Conservation (phyloP, 2,329 filamentous ascomycete species). For the Fusarium kyushuense region DNA sequence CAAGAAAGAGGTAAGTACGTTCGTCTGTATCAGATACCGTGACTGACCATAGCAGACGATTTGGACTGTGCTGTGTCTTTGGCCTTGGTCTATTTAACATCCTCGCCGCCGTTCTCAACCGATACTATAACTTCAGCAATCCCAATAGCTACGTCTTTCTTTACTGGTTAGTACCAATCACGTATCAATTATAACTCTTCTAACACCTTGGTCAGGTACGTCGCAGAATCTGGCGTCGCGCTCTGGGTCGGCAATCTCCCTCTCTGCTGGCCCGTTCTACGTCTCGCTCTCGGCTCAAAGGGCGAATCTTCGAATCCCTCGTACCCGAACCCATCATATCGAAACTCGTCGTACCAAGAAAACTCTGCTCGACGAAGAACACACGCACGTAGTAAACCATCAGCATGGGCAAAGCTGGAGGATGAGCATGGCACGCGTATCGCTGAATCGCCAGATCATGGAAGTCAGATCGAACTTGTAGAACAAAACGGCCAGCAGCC, state of each 20-base stretch:
- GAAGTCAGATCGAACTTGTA: slow-evolving; percentile 51
- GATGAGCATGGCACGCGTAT: slow-evolving; percentile 41
- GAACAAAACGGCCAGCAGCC: slow-evolving; percentile 23
- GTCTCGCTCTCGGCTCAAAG: slow-evolving; percentile 53
- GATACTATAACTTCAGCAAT: slow-evolving; percentile 70
- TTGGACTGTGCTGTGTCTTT: slow-evolving; percentile 67
- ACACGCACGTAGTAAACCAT: slow-evolving; percentile 36
- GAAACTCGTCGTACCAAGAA: slow-evolving; percentile 17
- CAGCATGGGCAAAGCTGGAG: slow-evolving; percentile 50
- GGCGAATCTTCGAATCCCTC: slow-evolving; percentile 43
- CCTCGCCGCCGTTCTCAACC: slow-evolving; percentile 69
- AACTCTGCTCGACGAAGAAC: slow-evolving; percentile 38
- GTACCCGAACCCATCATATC: slow-evolving; percentile 37
- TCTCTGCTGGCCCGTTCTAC: slow-evolving; percentile 68
- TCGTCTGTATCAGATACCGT: accelerated
- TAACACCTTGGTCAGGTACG: slow-evolving; percentile 51
- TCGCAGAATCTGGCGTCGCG: slow-evolving; percentile 69
- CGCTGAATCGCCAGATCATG: slow-evolving; percentile 32
- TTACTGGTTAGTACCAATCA: slow-evolving; percentile 57
- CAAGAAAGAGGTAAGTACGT: slow-evolving; percentile 43
- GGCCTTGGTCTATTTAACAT: slow-evolving; percentile 67
- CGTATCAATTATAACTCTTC: accelerated
- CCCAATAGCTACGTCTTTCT: slow-evolving; percentile 68
- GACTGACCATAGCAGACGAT: slow-evolving; percentile 55
- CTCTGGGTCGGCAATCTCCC: slow-evolving; percentile 72